These are phyloP conservation scores for Dipodascus geniculatus DNA, from an alignment of 805 yeast species.

Conservation along the genomic window DNA sequence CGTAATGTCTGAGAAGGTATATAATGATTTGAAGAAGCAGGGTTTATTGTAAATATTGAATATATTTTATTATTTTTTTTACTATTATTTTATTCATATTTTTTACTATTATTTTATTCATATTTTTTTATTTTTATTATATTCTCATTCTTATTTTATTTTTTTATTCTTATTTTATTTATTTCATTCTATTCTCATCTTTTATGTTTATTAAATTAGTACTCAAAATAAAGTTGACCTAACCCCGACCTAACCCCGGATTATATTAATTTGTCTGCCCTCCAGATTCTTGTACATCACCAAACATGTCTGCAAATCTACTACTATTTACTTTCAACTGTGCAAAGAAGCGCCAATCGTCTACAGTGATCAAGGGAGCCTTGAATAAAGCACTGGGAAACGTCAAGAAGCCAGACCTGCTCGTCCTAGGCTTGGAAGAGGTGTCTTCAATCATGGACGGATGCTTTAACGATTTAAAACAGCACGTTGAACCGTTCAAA, in stretches of 20 bases:
- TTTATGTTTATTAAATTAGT: too few relatives aligned
- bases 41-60: slow-evolving; percentile 60
- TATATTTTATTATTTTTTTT: too few relatives aligned
- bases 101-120: too few relatives aligned
- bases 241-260: too few relatives aligned
- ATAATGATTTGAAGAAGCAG: slow-evolving; percentile 75
- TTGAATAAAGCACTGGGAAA: slow-evolving; percentile 6
- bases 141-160: too few relatives aligned
- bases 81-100: too few relatives aligned
- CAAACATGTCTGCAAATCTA: neutral
- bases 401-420: slow-evolving; percentile 15
- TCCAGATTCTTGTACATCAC: neutral
- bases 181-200: too few relatives aligned
- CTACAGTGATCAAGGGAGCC: slow-evolving; percentile 6
- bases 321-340: slow-evolving; percentile 22
- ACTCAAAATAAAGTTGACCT: too few relatives aligned
- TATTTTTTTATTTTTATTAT: too few relatives aligned
- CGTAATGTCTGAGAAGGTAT: slow-evolving; percentile 75
- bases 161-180: too few relatives aligned
- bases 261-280: slow-evolving; percentile 3
- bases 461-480: slow-evolving; percentile 16
- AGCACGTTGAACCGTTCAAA: slow-evolving; percentile 18
- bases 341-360: slow-evolving; percentile 16
- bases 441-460: slow-evolving; percentile 25
- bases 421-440: slow-evolving; percentile 28